Percentiles rank a stretch among this genome's conserved stretches.
These are phyloP conservation scores for Aspergillus puulaauensis DNA, from an alignment of 2,329 filamentous ascomycete genomes.

Conservation along the genomic window DNA sequence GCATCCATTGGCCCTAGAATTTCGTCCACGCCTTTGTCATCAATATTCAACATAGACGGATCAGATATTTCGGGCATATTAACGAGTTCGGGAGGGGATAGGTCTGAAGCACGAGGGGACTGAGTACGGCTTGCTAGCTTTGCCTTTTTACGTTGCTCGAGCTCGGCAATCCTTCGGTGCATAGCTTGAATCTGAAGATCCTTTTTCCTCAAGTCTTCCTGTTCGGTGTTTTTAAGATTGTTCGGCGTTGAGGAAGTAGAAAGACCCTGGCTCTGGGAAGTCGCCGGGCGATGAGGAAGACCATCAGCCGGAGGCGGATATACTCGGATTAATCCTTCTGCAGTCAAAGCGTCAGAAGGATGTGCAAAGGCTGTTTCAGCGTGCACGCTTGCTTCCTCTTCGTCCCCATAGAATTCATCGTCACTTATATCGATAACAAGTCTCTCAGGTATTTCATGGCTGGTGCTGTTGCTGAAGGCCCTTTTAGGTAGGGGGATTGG, in stretches of 20 bases:
- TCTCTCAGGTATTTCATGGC: slow-evolving; percentile 46
- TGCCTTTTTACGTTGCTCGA: slow-evolving; percentile 45
- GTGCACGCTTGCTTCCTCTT: slow-evolving; percentile 31
- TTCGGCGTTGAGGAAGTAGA: slow-evolving; percentile 37
- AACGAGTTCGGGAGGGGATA: slow-evolving; percentile 19
- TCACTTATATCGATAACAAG: slow-evolving; percentile 87
- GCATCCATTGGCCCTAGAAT: slow-evolving; percentile 15
- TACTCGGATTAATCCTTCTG: slow-evolving; percentile 37
- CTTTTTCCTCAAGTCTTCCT: slow-evolving; percentile 48
- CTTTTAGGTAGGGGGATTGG: slow-evolving; percentile 55
- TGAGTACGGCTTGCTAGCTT: slow-evolving; percentile 40
- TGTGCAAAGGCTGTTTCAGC: slow-evolving; percentile 33
- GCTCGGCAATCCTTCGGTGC: slow-evolving; percentile 51
- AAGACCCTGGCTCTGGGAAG: slow-evolving; percentile 41
- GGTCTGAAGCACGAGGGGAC: slow-evolving; percentile 31
- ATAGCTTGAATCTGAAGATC: slow-evolving; percentile 50
- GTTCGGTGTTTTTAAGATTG: slow-evolving; percentile 35
- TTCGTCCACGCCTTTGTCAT: background rate
- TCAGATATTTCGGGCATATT: background rate
- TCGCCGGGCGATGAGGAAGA: slow-evolving; percentile 40
- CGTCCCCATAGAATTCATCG: slow-evolving; percentile 52
- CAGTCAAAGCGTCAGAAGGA: slow-evolving; percentile 1
- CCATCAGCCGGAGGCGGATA: slow-evolving; percentile 49
- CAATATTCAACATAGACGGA: background rate
- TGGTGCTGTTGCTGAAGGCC: slow-evolving; percentile 58